phyloP scores from a whole-genome alignment of 805 yeast genomes.

The Starmerella scarabaei region DNA sequence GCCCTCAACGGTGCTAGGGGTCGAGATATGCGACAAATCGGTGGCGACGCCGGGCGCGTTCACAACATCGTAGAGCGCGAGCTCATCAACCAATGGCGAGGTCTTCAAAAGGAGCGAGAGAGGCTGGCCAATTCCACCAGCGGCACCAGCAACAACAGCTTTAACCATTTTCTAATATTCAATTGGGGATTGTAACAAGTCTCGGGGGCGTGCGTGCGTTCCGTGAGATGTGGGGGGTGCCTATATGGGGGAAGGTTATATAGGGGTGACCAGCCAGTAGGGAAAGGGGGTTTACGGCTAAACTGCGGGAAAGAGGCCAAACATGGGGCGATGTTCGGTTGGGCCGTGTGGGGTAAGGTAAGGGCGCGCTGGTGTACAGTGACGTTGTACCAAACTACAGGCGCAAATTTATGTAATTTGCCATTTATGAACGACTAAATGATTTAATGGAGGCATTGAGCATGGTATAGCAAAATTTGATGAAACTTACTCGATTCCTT shows the following conservation, averaged over 20 bases:
- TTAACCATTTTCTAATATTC: constrained; percentile 32
- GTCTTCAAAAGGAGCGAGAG: constrained; percentile 68
- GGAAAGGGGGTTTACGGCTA: not conserved
- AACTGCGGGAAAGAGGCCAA: not conserved
- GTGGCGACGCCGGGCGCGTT: constrained; percentile 79
- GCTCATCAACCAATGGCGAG: constrained; percentile 45
- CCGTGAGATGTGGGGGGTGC: not conserved
- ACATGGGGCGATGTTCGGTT: not conserved
- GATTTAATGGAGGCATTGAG: too few species aligned
- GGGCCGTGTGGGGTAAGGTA: not conserved
- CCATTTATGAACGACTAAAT: too few species aligned
- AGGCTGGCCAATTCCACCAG: constrained; percentile 93
- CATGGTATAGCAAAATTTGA: too few species aligned
- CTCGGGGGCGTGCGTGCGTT: too few species aligned
- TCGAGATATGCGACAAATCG: constrained; percentile 71
- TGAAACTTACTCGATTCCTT: too few species aligned
- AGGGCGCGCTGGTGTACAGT: too few species aligned
- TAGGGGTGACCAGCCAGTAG: not conserved
- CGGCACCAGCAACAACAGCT: constrained; percentile 71
- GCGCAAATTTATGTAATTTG: too few species aligned
- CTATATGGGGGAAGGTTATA: not conserved
- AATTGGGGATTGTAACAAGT: too few species aligned
- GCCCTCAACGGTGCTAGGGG: constrained; percentile 47
- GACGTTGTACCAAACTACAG: too few species aligned
- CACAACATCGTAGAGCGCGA: constrained; percentile 76